Conservation (phyloP, 2,329 filamentous ascomycete species). For the Aspergillus hortae region DNA sequence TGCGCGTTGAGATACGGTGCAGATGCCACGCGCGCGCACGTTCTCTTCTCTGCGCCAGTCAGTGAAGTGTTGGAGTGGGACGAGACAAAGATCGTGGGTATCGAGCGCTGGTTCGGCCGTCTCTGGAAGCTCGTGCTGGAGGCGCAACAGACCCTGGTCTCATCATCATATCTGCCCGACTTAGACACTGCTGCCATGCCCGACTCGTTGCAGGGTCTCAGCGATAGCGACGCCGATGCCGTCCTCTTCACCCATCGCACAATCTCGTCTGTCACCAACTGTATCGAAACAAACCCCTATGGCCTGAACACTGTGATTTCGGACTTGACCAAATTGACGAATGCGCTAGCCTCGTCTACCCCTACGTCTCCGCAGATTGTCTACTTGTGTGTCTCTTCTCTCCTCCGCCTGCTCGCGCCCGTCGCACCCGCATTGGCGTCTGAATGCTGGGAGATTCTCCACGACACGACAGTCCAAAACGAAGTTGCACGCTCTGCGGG, state of each 20-base stretch:
- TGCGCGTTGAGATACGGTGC: slow-evolving; percentile 74
- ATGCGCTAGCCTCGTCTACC: slow-evolving; percentile 54
- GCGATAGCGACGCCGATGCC: slow-evolving; percentile 42
- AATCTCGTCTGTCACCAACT: slow-evolving; percentile 63
- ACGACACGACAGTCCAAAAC: slow-evolving; percentile 18
- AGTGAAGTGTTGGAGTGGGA: slow-evolving; percentile 86
- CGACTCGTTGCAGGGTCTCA: slow-evolving; percentile 27
- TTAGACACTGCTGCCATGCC: slow-evolving; percentile 21
- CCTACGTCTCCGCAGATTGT: slow-evolving; percentile 37
- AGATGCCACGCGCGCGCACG: slow-evolving; percentile 79
- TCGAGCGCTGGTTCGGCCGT: slow-evolving; percentile 74
- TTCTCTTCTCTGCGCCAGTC: slow-evolving; percentile 84
- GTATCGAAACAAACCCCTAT: slow-evolving; percentile 68
- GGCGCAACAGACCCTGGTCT: slow-evolving; percentile 23
- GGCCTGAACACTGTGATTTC: slow-evolving; percentile 80
- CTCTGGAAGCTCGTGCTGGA: slow-evolving; percentile 58
- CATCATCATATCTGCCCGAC: slow-evolving; percentile 20
- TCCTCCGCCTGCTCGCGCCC: slow-evolving; percentile 72
- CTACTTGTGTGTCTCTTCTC: slow-evolving; percentile 49
- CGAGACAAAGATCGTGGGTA: slow-evolving; percentile 72
- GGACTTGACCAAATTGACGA: slow-evolving; percentile 78
- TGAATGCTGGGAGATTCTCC: slow-evolving; percentile 69
- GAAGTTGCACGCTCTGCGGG: background rate
- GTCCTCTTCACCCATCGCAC: slow-evolving; percentile 67
- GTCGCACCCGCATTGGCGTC: slow-evolving; percentile 77